Evolutionary conservation across 805 yeast species (phyloP).

Genomic region (Wickerhamomyces tratensis): DNA sequence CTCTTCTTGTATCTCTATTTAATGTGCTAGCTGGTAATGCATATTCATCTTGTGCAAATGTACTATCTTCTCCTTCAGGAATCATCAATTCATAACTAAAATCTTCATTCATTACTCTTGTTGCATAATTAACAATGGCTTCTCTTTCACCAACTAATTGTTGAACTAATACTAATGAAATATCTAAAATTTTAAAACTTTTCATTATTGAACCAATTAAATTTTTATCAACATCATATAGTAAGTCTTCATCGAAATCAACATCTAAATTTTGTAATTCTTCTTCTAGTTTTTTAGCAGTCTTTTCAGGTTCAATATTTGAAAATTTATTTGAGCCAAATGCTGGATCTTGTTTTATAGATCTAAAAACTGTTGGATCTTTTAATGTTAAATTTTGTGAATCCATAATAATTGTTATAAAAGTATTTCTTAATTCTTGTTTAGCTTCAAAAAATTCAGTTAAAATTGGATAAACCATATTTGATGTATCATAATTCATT

Average conservation of each 20-base stretch:
- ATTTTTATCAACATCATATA: constrained; percentile 20
- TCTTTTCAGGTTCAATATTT: constrained; percentile 31
- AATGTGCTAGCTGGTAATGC: constrained; percentile 19
- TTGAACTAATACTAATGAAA: constrained; percentile 31
- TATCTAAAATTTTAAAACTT: constrained; percentile 24
- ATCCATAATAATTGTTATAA: constrained; percentile 51
- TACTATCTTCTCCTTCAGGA: constrained; percentile 32
- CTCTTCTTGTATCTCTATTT: constrained; percentile 20
- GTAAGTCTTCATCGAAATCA: constrained; percentile 26
- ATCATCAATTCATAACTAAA: constrained; percentile 49
- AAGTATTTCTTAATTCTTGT: constrained; percentile 57
- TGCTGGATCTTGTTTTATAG: constrained; percentile 42
- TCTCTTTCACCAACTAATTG: constrained; percentile 66
- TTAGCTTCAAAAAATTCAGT: constrained; percentile 70
- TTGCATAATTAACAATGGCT: constrained; percentile 58
- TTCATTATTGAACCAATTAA: constrained; percentile 22
- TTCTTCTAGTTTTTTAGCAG: constrained; percentile 36
- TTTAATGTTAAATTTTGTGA: constrained; percentile 60
- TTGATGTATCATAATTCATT: constrained; percentile 15
- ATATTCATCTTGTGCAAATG: constrained; percentile 14
- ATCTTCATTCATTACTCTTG: constrained; percentile 70
- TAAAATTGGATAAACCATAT: constrained; percentile 25
- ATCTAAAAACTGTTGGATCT: constrained; percentile 67
- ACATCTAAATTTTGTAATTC: constrained; percentile 38
- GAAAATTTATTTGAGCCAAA: constrained; percentile 26